phyloP scores from a whole-genome alignment of 2,329 filamentous ascomycete genomes.

The Ceratocystis cacaofunesta region DNA sequence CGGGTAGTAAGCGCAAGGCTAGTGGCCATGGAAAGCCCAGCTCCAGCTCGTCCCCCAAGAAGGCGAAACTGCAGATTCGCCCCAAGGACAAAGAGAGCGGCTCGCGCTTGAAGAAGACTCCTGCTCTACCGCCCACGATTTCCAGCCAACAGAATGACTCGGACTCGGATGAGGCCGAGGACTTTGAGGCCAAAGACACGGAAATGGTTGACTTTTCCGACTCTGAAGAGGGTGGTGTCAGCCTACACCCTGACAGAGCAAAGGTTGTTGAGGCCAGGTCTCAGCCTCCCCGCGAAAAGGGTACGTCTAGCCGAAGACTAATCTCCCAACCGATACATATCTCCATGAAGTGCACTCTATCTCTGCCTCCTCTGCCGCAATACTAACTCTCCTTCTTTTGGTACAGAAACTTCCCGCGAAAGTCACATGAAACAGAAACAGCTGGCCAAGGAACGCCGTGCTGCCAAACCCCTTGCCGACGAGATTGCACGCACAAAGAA shows the following conservation, averaged over 20 bases:
- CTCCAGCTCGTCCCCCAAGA: slow-evolving; percentile 34
- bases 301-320: slow-evolving; percentile 5
- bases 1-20: slow-evolving; percentile 44
- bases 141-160: slow-evolving; percentile 23
- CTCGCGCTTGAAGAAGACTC: slow-evolving; percentile 20
- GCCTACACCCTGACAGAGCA: slow-evolving; percentile 28
- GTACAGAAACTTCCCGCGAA: slow-evolving; percentile 59
- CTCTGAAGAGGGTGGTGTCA: slow-evolving; percentile 38
- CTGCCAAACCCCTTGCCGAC: slow-evolving; percentile 84
- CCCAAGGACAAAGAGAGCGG: slow-evolving; percentile 21
- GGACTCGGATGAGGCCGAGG: slow-evolving; percentile 28
- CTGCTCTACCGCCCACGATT: slow-evolving; percentile 22
- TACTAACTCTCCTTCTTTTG: not conserved
- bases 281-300: slow-evolving; percentile 12
- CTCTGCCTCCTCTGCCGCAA: not conserved
- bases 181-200: slow-evolving; percentile 28
- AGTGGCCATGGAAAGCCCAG: slow-evolving; percentile 31
- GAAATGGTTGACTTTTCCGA: slow-evolving; percentile 34
- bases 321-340: not conserved
- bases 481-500: slow-evolving; percentile 82
- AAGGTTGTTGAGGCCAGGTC: slow-evolving; percentile 23
- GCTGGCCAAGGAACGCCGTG: slow-evolving; percentile 74
- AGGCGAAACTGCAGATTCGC: slow-evolving; percentile 32
- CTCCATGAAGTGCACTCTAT: not conserved
- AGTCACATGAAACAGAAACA: slow-evolving; percentile 87